Evolutionary conservation across 805 yeast species (phyloP).

Genomic region (Yarrowia phangngaensis): DNA sequence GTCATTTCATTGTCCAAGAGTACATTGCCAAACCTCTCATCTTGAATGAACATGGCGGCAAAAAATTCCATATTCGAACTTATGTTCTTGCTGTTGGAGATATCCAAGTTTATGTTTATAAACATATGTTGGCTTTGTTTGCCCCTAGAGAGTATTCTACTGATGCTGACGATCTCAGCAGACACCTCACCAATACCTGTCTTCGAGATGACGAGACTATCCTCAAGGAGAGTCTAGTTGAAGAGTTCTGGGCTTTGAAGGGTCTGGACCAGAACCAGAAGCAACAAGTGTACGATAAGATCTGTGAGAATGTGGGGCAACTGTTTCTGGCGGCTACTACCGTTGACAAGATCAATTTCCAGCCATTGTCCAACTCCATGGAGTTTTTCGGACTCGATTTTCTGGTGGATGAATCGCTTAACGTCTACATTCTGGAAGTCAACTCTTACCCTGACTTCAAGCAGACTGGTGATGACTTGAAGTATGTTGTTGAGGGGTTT

Average conservation of each 20-base stretch:
- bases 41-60: constrained; percentile 52
- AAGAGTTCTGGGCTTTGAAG: constrained; percentile 56
- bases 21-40: constrained; percentile 69
- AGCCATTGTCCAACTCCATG: constrained; percentile 72
- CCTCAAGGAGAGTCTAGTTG: constrained; percentile 46
- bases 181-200: constrained; percentile 94
- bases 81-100: constrained; percentile 76
- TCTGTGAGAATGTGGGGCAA: constrained; percentile 62
- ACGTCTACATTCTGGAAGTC: constrained; percentile 70
- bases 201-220: constrained; percentile 54
- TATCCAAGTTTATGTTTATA: constrained; percentile 72
- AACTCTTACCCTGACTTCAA: constrained; percentile 96
- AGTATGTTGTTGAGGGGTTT: constrained; percentile 63
- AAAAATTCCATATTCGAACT: constrained; percentile 85
- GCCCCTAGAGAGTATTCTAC: constrained; percentile 55
- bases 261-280: constrained; percentile 44
- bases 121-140: constrained; percentile 76
- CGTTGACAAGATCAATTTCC: constrained; percentile 80
- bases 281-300: constrained; percentile 48
- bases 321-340: constrained; percentile 74
- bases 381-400: constrained; percentile 91
- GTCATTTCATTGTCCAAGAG: constrained; percentile 88
- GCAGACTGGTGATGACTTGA: constrained; percentile 82
- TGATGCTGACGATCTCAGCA: constrained; percentile 46
- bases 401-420: constrained; percentile 54